A percentile compares a stretch with the other conserved stretches of the same genome.
Conservation (phyloP, 345 rosid genomes). For the Conringia planisiliqua region DNA sequence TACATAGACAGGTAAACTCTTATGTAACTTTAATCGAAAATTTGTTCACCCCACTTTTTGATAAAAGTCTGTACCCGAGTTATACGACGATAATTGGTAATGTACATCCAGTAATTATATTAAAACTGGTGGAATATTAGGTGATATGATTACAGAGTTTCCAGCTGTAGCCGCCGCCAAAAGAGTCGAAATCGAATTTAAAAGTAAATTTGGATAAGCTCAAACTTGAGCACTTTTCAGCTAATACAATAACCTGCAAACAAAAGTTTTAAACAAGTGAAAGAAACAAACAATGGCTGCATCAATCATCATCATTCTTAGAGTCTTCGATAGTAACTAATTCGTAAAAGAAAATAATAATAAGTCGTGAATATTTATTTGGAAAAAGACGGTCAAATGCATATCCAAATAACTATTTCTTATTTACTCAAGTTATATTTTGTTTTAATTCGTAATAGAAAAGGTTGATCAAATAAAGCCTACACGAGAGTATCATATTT, state of each 20-base stretch:
- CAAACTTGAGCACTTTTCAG: background rate
- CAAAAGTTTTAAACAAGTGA: background rate
- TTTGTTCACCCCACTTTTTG: background rate
- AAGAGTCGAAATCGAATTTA: slow-evolving; percentile 11
- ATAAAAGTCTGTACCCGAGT: background rate
- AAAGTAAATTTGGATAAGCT: slow-evolving; percentile 7
- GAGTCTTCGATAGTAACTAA: background rate
- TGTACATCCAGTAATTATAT: background rate
- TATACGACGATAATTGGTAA: background rate
- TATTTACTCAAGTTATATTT: background rate
- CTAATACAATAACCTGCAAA: background rate
- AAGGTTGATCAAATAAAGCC: background rate
- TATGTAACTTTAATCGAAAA: background rate
- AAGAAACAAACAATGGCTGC: background rate
- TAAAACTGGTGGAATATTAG: slow-evolving; percentile 19
- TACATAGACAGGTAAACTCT: background rate
- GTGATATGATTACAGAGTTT: slow-evolving; percentile 8
- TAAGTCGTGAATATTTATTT: background rate
- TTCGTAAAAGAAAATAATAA: background rate
- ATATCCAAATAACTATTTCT: background rate
- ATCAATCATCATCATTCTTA: background rate
- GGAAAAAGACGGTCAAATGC: background rate
- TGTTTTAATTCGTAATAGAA: background rate
- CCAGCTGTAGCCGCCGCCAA: slow-evolving; percentile 32
- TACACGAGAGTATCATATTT: background rate